Evolutionary conservation across 2,329 filamentous ascomycete species (phyloP).

Genomic region (Diplodia intermedia): DNA sequence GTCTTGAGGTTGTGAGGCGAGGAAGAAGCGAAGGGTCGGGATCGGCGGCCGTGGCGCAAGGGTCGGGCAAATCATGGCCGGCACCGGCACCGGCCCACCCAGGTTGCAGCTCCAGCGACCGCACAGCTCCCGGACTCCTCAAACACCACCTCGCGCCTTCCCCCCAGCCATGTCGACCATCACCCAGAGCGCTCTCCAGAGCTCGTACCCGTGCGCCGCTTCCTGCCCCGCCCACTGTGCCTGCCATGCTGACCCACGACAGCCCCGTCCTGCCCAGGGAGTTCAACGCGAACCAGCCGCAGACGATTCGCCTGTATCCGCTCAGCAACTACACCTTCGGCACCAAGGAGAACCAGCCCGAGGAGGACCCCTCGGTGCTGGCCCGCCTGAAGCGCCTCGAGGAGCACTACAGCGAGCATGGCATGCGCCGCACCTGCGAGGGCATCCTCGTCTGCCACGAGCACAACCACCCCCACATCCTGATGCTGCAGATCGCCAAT

Average conservation of each 20-base stretch:
- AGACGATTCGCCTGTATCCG: conserved; percentile 89
- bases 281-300: conserved; percentile 89
- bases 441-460: conserved; percentile 97
- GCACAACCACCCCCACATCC: conserved; percentile 97
- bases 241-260: conserved; percentile 5
- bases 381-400: conserved; percentile 93
- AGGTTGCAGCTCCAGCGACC: conserved; percentile 6
- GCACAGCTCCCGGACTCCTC: conserved; percentile 24
- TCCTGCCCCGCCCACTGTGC: conserved; percentile 19
- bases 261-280: conserved; percentile 77
- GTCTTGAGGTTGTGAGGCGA: not conserved
- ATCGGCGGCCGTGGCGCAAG: not conserved
- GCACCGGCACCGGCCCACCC: not conserved
- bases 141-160: not conserved
- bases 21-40: not conserved
- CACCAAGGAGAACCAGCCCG: conserved; percentile 96
- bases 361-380: conserved; percentile 95
- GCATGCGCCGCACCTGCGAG: conserved; percentile 97
- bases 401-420: conserved; percentile 89
- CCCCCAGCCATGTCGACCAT: conserved; percentile 76
- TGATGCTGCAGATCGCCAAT: conserved; percentile 99
- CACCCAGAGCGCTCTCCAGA: conserved; percentile 76
- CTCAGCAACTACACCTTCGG: conserved; percentile 99
- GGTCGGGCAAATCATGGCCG: conserved; percentile 2
- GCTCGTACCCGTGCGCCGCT: conserved; percentile 67